Evolutionary conservation across 495 filamentous ascomycete species (phyloP).

Genomic region (Penicillium flavigenum): DNA sequence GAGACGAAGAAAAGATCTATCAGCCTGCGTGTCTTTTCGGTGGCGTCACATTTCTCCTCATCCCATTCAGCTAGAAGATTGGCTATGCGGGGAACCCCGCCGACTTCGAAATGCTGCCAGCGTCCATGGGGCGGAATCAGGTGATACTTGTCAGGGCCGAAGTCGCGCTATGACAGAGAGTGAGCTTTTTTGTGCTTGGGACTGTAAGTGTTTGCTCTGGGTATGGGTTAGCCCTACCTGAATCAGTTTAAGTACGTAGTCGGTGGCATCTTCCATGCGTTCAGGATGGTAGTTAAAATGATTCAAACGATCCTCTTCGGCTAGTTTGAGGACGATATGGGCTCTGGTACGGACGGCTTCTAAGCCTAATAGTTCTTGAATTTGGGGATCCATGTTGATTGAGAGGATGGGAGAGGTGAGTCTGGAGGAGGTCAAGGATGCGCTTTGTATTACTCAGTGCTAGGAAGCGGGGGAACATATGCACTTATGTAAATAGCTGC

Average conservation of each 20-base stretch:
- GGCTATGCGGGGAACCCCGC: slow-evolving; percentile 71
- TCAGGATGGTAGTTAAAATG: slow-evolving; percentile 38
- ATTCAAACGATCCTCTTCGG: slow-evolving; percentile 31
- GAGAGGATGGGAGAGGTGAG: background rate
- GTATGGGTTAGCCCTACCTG: slow-evolving; percentile 18
- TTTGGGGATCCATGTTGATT: slow-evolving; percentile 15
- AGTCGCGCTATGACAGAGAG: slow-evolving; percentile 45
- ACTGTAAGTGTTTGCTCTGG: background rate
- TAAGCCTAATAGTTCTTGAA: slow-evolving; percentile 37
- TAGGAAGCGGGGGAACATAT: slow-evolving; percentile 2
- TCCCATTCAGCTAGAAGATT: slow-evolving; percentile 70
- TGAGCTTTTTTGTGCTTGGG: background rate
- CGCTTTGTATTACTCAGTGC: background rate
- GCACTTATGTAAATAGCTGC: slow-evolving; percentile 13
- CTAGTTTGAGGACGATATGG: slow-evolving; percentile 31
- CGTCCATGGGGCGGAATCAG: slow-evolving; percentile 71
- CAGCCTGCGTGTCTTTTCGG: slow-evolving; percentile 73
- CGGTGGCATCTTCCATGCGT: slow-evolving; percentile 28
- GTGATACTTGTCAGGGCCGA: slow-evolving; percentile 51
- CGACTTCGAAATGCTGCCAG: slow-evolving; percentile 89
- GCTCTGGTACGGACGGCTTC: slow-evolving; percentile 39
- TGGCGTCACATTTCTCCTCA: slow-evolving; percentile 55
- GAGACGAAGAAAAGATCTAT: slow-evolving; percentile 86
- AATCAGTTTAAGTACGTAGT: slow-evolving; percentile 38
- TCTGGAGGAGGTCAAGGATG: background rate